Percentiles rank a stretch among this genome's conserved stretches.
phyloP scores from a whole-genome alignment of 768 basidiomycete species.

The Suillus americanus region DNA sequence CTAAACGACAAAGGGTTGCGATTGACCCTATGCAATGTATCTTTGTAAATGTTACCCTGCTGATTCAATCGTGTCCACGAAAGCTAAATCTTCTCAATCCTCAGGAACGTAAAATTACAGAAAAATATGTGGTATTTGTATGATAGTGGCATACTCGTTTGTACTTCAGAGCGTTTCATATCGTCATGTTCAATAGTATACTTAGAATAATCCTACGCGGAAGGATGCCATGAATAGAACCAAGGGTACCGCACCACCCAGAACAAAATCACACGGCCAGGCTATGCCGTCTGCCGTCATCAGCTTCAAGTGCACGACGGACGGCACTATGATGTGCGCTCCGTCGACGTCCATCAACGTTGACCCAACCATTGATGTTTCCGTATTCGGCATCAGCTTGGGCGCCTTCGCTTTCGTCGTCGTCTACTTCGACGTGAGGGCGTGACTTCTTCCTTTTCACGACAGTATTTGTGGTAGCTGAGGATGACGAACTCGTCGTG shows the following conservation, averaged over 20 bases:
- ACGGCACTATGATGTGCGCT: slow-evolving; percentile 31
- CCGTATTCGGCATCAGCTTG: slow-evolving; percentile 70
- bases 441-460: slow-evolving; percentile 56
- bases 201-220: slow-evolving; percentile 32
- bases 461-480: slow-evolving; percentile 23
- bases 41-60: background rate
- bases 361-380: slow-evolving; percentile 44
- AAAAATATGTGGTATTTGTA: slow-evolving; percentile 21
- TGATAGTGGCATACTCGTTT: slow-evolving; percentile 14
- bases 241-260: slow-evolving; percentile 11
- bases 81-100: background rate
- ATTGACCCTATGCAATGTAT: slow-evolving; percentile 1
- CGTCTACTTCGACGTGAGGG: slow-evolving; percentile 42
- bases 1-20: background rate
- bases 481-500: slow-evolving; percentile 33
- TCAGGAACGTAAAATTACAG: slow-evolving; percentile 28
- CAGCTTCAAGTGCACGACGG: slow-evolving; percentile 38
- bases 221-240: slow-evolving; percentile 20
- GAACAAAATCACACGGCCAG: slow-evolving; percentile 50
- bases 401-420: slow-evolving; percentile 67
- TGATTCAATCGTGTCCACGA: background rate
- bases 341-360: slow-evolving; percentile 56
- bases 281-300: slow-evolving; percentile 64
- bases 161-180: slow-evolving; percentile 18
- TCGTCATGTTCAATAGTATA: slow-evolving; percentile 28